Evolutionary conservation across 2,329 filamentous ascomycete species (phyloP), one percentile per base, ranked within the genome.

Genomic region (Diaporthe citri): DNA sequence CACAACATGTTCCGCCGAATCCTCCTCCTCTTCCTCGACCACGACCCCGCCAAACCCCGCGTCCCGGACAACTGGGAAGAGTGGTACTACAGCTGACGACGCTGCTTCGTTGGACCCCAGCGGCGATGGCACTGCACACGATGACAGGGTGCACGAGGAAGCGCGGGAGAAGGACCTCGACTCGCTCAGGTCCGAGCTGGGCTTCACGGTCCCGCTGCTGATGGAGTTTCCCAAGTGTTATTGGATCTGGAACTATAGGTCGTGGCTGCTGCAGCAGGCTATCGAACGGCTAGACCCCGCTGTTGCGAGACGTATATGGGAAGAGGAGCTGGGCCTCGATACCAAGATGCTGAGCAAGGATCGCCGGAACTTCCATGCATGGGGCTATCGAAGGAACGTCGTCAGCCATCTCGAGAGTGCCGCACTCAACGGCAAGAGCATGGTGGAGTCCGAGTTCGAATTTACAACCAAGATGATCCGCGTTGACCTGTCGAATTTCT

Each of bases 181-280:
- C 3, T 81, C 93, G 43, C 88, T 98, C 76, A 89, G 90, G 62
- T 87, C 90, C 73, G 97, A 99, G 82, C 88, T 99, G 46, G 86
- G 87, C 64, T 98, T 98, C 81, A 92, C 96, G 46, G 90, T 98
- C 55, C 94, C 95, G 0, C 89, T 99, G 28, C 90, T 99, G 67
- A 89, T 94, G 77, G 91, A 95, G 78, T 96, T 92, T 78, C 97
- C 97, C 9, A 99, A 99, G 83, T 98, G 97, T 88, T 99, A 99
- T 86, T 98, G 97, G 96, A 96, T 99, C 80, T 99, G 97, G 97
- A 97, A 98, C 79, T 96, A 98, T 84, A 93, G 97, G 39, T 85
- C 93, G 60, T 99, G 97, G 96, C 87, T 96, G 4, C 87, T 99
- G 20, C 87, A 93, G 72, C 90, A 95, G 82, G 92, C 92, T 46